phyloP scores from a whole-genome alignment of 164 flowering plant species.

The Liquidambar formosana region DNA sequence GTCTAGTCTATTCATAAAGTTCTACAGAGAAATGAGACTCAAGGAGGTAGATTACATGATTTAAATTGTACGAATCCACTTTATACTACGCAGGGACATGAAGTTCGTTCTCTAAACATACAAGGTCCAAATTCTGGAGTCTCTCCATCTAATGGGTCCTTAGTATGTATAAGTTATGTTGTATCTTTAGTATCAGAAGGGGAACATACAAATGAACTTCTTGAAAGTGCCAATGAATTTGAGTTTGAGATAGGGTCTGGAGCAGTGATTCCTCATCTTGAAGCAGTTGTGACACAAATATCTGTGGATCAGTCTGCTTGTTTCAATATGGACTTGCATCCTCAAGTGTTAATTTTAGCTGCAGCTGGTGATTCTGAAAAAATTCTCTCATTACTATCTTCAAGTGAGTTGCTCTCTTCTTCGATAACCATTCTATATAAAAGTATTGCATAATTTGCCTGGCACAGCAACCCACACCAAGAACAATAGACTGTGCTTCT shows the following conservation, averaged over 20 bases:
- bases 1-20: slow-evolving; percentile 31
- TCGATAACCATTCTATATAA: neutral
- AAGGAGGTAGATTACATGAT: slow-evolving; percentile 20
- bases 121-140: slow-evolving; percentile 63
- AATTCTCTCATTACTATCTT: slow-evolving; percentile 33
- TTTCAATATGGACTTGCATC: slow-evolving; percentile 45
- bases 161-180: slow-evolving; percentile 59
- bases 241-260: slow-evolving; percentile 90
- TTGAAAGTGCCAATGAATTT: slow-evolving; percentile 75
- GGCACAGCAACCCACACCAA: neutral
- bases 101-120: slow-evolving; percentile 20
- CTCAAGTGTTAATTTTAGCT: slow-evolving; percentile 62
- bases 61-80: slow-evolving; percentile 13
- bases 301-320: slow-evolving; percentile 62
- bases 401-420: slow-evolving; percentile 45
- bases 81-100: slow-evolving; percentile 21
- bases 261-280: slow-evolving; percentile 63
- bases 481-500: neutral
- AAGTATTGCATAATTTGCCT: neutral
- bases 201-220: slow-evolving; percentile 42
- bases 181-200: slow-evolving; percentile 49
- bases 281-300: slow-evolving; percentile 73
- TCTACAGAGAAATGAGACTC: slow-evolving; percentile 17
- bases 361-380: slow-evolving; percentile 53
- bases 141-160: slow-evolving; percentile 57